phyloP scores from a whole-genome alignment of 768 basidiomycete species.

The Xanthoconium stramineum region DNA sequence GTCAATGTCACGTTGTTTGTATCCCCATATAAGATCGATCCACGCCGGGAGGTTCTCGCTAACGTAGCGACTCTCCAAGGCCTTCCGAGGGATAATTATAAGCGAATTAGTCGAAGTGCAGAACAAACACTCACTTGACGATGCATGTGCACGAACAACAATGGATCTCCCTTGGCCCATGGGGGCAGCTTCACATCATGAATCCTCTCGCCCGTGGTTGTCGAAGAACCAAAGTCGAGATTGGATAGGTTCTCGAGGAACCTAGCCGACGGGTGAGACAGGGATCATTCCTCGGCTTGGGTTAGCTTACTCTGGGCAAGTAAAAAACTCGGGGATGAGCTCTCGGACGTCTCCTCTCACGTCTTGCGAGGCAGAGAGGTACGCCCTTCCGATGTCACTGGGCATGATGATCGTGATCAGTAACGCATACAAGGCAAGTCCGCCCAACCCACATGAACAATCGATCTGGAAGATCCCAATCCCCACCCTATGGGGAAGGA shows the following conservation, averaged over 20 bases:
- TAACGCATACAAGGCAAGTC: neutral
- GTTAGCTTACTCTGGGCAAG: constrained; percentile 65
- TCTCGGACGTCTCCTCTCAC: constrained; percentile 91
- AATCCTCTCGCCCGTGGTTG: constrained; percentile 73
- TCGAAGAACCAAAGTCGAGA: constrained; percentile 75
- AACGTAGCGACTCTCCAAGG: constrained; percentile 83
- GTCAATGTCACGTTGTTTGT: constrained; percentile 73
- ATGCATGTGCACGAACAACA: constrained; percentile 78
- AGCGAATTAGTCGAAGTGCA: neutral
- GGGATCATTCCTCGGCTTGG: no score
- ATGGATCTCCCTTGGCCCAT: constrained; percentile 84
- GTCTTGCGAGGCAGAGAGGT: constrained; percentile 80
- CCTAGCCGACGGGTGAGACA: constrained; percentile 35
- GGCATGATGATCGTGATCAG: constrained; percentile 11
- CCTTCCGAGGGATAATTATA: constrained; percentile 39
- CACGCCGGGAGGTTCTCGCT: constrained; percentile 81
- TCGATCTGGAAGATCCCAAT: constrained; percentile 91
- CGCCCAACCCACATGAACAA: constrained; percentile 59
- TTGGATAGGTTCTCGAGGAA: constrained; percentile 80
- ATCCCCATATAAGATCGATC: constrained; percentile 95
- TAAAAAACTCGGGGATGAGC: constrained; percentile 86
- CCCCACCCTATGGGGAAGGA: constrained; percentile 62
- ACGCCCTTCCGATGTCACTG: constrained; percentile 78
- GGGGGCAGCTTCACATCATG: constrained; percentile 86
- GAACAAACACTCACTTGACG: constrained; percentile 50